A percentile compares a stretch with the other conserved stretches of the same genome.
These are phyloP conservation scores for Thielaviopsis ethacetica DNA, from an alignment of 2,329 filamentous ascomycete genomes.

Conservation along the genomic window DNA sequence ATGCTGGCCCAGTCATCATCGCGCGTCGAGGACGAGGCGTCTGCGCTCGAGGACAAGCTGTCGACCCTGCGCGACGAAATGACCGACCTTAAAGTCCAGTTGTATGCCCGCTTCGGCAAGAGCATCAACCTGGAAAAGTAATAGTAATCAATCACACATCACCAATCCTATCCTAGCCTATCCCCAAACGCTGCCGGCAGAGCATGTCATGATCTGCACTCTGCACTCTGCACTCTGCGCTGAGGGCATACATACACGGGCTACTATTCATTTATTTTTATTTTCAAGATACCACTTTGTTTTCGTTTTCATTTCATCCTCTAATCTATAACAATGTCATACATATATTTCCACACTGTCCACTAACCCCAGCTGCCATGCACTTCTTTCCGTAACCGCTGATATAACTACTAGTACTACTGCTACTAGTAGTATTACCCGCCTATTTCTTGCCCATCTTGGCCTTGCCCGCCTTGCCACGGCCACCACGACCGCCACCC, in stretches of 20 bases:
- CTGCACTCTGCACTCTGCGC: too few relatives aligned
- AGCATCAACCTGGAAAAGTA: constrained; percentile 78
- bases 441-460: background rate
- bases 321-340: background rate
- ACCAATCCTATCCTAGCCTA: too few relatives aligned
- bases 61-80: constrained; percentile 67
- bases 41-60: constrained; percentile 60
- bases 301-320: background rate
- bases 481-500: too few relatives aligned
- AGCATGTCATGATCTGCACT: too few relatives aligned
- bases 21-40: constrained; percentile 61
- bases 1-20: constrained; percentile 58
- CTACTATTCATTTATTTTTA: background rate
- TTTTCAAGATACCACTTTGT: background rate
- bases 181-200: too few relatives aligned
- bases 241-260: background rate
- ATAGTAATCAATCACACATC: background rate
- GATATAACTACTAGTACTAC: too few relatives aligned
- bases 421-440: too few relatives aligned
- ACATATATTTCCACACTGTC: background rate
- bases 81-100: constrained; percentile 71
- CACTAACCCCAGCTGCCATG: background rate
- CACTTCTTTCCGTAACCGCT: background rate
- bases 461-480: background rate
- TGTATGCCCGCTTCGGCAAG: constrained; percentile 89